These are phyloP conservation scores for Globisporangium abappressorium DNA, from an alignment of 352 stramenopile genomes.

Conservation along the genomic window DNA sequence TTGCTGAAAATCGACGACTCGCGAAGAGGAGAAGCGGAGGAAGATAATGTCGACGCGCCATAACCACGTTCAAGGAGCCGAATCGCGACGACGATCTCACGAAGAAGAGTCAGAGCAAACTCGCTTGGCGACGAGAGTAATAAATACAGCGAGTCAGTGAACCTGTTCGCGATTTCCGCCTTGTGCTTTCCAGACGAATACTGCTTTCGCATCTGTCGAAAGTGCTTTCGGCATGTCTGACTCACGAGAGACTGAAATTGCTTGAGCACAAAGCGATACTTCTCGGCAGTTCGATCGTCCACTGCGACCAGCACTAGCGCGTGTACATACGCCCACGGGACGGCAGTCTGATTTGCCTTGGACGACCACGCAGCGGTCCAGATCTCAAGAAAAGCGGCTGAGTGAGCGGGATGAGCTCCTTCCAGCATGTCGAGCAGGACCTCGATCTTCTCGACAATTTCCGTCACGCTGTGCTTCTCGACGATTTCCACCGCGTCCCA, in stretches of 20 bases:
- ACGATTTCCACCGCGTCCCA: constrained; percentile 12
- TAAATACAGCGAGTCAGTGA: constrained; percentile 5
- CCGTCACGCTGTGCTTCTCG: constrained; percentile 23
- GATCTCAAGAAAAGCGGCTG: constrained; percentile 35
- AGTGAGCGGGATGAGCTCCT: constrained; percentile 7
- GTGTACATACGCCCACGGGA: constrained; percentile 50
- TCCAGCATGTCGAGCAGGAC: constrained; percentile 18
- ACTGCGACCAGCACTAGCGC: constrained; percentile 21
- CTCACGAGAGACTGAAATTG: constrained; percentile 18
- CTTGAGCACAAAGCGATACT: constrained; percentile 15
- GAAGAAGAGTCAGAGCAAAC: constrained; percentile 10
- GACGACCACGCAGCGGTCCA: constrained; percentile 48
- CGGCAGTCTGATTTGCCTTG: constrained; percentile 9
- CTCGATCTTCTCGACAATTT: constrained; percentile 22
- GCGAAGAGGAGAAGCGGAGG: background rate
- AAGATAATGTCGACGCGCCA: background rate
- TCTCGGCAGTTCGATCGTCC: constrained; percentile 5
- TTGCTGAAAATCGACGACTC: constrained; percentile 13
- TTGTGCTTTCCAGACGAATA: background rate
- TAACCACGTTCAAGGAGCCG: background rate
- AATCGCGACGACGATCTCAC: constrained; percentile 8
- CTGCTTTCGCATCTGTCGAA: background rate
- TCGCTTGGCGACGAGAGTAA: constrained; percentile 10
- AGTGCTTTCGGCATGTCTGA: constrained; percentile 6
- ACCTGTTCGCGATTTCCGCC: background rate